Percentiles rank a stretch among this genome's conserved stretches.
These are phyloP conservation scores for Vitis cinerea DNA, from an alignment of 164 flowering plant species.

Conservation along the genomic window DNA sequence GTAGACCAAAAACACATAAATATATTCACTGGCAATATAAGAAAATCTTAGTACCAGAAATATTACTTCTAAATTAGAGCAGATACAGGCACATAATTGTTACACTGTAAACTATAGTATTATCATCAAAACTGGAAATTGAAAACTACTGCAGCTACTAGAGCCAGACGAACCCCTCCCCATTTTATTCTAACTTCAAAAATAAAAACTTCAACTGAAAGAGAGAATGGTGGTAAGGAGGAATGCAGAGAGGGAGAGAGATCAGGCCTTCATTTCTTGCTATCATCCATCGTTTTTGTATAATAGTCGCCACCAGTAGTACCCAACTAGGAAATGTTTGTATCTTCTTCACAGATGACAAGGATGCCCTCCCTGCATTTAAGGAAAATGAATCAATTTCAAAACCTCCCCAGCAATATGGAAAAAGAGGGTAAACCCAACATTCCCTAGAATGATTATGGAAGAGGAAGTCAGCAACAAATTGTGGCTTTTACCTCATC, in stretches of 20 bases:
- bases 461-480: too few relatives aligned
- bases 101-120: slow-evolving; percentile 2
- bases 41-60: too few relatives aligned
- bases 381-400: not conserved
- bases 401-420: too few relatives aligned
- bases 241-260: not conserved
- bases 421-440: too few relatives aligned
- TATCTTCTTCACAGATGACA: not conserved
- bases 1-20: too few relatives aligned
- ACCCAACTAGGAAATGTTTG: not conserved
- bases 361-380: not conserved
- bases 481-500: too few relatives aligned
- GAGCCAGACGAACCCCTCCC: slow-evolving; percentile 2
- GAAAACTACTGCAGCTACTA: slow-evolving; percentile 1
- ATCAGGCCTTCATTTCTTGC: not conserved
- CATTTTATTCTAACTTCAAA: slow-evolving; percentile 4
- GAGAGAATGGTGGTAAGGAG: not conserved
- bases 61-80: too few relatives aligned
- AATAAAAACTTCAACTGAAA: not conserved
- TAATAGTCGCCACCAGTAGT: not conserved
- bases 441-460: too few relatives aligned
- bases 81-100: slow-evolving; percentile 5
- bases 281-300: not conserved
- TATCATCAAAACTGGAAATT: not conserved
- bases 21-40: too few relatives aligned